Conservation (phyloP, 2,329 filamentous ascomycete genomes). For the Pestalotiopsis sp. region DNA sequence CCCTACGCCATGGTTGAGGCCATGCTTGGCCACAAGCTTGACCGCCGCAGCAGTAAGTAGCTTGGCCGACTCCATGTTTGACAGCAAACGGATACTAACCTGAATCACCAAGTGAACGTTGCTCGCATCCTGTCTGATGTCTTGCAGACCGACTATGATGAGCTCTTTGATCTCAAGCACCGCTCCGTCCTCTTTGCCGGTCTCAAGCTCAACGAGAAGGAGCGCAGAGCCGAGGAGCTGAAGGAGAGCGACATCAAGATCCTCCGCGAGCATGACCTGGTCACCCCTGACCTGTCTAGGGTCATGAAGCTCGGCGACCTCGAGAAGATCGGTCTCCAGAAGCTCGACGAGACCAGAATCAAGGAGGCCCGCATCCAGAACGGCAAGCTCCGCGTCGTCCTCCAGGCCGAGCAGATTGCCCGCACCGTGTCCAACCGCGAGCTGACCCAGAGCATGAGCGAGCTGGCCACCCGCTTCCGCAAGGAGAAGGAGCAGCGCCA, state of each 20-base stretch:
- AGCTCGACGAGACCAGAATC: slow-evolving; percentile 37
- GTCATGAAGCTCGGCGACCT: slow-evolving; percentile 41
- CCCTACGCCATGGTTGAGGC: slow-evolving; percentile 48
- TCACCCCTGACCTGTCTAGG: slow-evolving; percentile 45
- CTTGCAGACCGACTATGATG: slow-evolving; percentile 50
- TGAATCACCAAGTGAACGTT: slow-evolving; percentile 21
- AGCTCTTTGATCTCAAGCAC: slow-evolving; percentile 50
- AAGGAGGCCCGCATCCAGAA: slow-evolving; percentile 46
- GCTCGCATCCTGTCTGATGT: slow-evolving; percentile 42
- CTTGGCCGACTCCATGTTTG: neutral
- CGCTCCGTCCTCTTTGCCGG: slow-evolving; percentile 45
- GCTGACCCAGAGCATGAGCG: slow-evolving; percentile 43
- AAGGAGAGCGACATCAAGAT: slow-evolving; percentile 43
- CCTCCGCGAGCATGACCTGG: slow-evolving; percentile 43
- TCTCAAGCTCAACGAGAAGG: slow-evolving; percentile 41
- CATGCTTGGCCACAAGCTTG: slow-evolving; percentile 43
- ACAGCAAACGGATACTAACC: neutral
- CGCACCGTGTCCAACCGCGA: slow-evolving; percentile 41
- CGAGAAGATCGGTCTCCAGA: slow-evolving; percentile 41
- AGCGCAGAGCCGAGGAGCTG: slow-evolving; percentile 39
- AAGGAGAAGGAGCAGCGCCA: slow-evolving; percentile 28
- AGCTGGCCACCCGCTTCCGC: slow-evolving; percentile 42
- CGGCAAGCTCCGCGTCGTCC: slow-evolving; percentile 45
- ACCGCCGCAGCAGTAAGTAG: slow-evolving; percentile 33
- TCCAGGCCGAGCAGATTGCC: slow-evolving; percentile 38